Percentiles rank a stretch among this genome's conserved stretches.
phyloP scores from a whole-genome alignment of 345 rosid species.

The Punica granatum region DNA sequence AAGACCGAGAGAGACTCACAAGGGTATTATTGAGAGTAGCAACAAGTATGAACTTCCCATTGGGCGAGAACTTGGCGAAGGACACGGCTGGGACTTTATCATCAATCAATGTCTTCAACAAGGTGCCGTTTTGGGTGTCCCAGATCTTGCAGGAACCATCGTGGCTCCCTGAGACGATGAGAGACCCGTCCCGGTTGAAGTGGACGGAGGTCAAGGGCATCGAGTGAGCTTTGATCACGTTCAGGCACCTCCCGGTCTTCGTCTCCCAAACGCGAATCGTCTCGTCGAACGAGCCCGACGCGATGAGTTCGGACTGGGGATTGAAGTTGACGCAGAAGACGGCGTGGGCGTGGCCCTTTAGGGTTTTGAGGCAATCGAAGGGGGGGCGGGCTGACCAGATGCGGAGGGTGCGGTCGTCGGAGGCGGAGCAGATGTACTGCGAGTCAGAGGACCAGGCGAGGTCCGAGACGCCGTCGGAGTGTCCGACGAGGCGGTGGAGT shows the following conservation, averaged over 20 bases:
- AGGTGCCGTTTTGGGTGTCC: constrained; percentile 71
- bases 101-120: constrained; percentile 73
- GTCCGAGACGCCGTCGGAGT: constrained; percentile 73
- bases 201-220: constrained; percentile 80
- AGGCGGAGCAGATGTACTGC: constrained; percentile 92
- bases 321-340: constrained; percentile 94
- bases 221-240: constrained; percentile 59
- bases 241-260: constrained; percentile 67
- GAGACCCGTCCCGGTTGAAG: constrained; percentile 85
- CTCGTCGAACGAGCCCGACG: constrained; percentile 84
- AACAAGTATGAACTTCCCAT: constrained; percentile 81
- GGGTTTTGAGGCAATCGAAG: constrained; percentile 78
- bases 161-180: constrained; percentile 83
- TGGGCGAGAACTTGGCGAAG: constrained; percentile 88
- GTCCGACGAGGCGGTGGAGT: constrained; percentile 64
- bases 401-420: constrained; percentile 88
- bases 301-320: constrained; percentile 76
- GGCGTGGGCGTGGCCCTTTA: constrained; percentile 60
- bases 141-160: constrained; percentile 93
- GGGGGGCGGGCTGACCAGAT: constrained; percentile 90
- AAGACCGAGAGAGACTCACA: constrained; percentile 44
- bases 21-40: constrained; percentile 85
- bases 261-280: constrained; percentile 91
- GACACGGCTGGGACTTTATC: constrained; percentile 74
- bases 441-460: constrained; percentile 95